Base-by-base conservation (phyloP, 2,329 filamentous ascomycete genomes). In the Penicillium sp. region DNA sequence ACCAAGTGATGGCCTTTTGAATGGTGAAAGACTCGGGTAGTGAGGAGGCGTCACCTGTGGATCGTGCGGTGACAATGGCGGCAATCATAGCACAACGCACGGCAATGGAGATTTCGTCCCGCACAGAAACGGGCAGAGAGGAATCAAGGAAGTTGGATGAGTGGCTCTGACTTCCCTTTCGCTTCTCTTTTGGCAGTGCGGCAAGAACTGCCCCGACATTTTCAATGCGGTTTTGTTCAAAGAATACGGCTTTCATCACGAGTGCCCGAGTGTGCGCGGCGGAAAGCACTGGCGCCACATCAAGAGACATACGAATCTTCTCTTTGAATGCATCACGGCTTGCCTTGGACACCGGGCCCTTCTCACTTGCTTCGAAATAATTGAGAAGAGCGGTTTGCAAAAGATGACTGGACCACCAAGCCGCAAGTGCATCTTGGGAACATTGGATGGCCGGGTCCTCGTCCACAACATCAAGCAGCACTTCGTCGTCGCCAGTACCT, bases 351-450 rank as follows among this genome's bases (percentile, higher is more conserved):
- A 74, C 71, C 3, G 74, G 71, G 19, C 78, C 76, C 12, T 81
- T 79, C 58, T 83, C 82, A 33, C 80, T 74, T 15, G 78, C 76
- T 42, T 83, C 82, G 35, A 96, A 80, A 36, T 84, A 87, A 17
- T 80, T 79, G 13, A 86, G 79, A 29, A 97, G 81, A 3, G 86
- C 86, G 57, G 83, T 82, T 66, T 92, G 89, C 38, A 96, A 77
- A 13, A 85, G 81, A 55, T 88, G 81, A 62, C 86, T 91, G 0
- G 93, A 96, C 79, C 88, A 94, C 93, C 93, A 97, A 2, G 93
- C 91, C 7, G 93, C 91, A 51, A 97, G 85, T 13, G 91, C 92
- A 73, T 97, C 93, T 63, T 97, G 84, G 0, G 93, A 91, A 19
- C 91, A 94, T 52, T 89, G 86, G 59, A 97, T 90, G 3, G 91